These are phyloP conservation scores for Dioscorea zingiberensis DNA, from an alignment of 106 monocot genomes.

Conservation along the genomic window DNA sequence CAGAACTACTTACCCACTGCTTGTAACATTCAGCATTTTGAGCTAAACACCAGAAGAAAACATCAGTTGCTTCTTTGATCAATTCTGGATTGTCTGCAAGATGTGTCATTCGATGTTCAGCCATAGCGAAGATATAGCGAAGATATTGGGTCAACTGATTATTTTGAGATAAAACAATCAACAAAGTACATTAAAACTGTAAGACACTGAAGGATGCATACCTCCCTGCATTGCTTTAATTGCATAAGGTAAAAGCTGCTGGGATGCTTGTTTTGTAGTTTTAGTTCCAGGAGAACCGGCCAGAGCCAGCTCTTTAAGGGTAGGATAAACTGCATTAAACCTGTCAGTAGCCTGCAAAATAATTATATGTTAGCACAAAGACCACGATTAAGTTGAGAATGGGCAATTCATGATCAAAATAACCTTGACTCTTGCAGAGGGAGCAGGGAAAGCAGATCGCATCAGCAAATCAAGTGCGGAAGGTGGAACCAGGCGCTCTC, in stretches of 20 bases:
- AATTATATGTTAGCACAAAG: neutral
- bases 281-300: slow-evolving; percentile 75
- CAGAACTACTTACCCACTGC: slow-evolving; percentile 68
- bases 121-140: neutral
- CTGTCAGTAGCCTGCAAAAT: slow-evolving; percentile 86
- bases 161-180: neutral
- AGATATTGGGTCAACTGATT: neutral
- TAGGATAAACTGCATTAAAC: slow-evolving; percentile 83
- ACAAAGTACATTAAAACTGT: neutral
- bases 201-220: neutral
- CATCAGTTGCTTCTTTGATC: slow-evolving; percentile 57
- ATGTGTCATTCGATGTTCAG: neutral
- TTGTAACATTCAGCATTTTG: slow-evolving; percentile 82
- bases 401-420: neutral
- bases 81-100: slow-evolving; percentile 60
- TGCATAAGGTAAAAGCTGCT: slow-evolving; percentile 57
- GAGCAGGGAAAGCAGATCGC: slow-evolving; percentile 60
- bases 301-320: slow-evolving; percentile 80
- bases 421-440: slow-evolving; percentile 75
- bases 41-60: slow-evolving; percentile 95
- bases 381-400: neutral
- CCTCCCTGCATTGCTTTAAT: slow-evolving; percentile 73
- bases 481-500: slow-evolving; percentile 86
- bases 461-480: slow-evolving; percentile 72
- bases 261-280: slow-evolving; percentile 82